A percentile compares a stretch with the other conserved stretches of the same genome.
These are phyloP conservation scores for Colletotrichum shisoi DNA, from an alignment of 2,329 filamentous ascomycete species.

Conservation along the genomic window DNA sequence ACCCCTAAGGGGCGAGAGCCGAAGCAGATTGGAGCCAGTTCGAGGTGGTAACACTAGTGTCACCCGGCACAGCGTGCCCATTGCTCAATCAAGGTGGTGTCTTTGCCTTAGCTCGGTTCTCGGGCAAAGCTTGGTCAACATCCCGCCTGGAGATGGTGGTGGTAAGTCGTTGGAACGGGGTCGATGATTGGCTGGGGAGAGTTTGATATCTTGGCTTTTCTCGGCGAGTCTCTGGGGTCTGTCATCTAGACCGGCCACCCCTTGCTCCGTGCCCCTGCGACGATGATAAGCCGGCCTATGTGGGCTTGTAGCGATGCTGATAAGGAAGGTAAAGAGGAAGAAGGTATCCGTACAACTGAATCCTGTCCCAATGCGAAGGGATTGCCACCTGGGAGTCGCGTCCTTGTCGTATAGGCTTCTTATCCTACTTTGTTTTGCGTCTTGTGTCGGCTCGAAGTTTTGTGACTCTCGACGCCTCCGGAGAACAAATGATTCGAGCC, in stretches of 20 bases:
- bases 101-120: neutral
- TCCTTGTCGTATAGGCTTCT: neutral
- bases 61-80: slow-evolving; percentile 25
- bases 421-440: neutral
- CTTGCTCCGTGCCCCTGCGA: slow-evolving; percentile 19
- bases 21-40: slow-evolving; percentile 1
- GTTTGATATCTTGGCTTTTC: slow-evolving; percentile 34
- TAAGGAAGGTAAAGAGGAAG: slow-evolving; percentile 9
- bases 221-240: slow-evolving; percentile 21
- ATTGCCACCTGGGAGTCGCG: neutral
- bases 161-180: neutral
- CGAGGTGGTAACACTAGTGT: slow-evolving; percentile 15
- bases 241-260: slow-evolving; percentile 7
- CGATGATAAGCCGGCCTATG: slow-evolving; percentile 13
- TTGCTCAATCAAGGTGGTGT: slow-evolving; percentile 9
- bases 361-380: neutral
- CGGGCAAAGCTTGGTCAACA: slow-evolving; percentile 3
- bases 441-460: neutral
- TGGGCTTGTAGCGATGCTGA: neutral
- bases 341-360: too few species aligned
- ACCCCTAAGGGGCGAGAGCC: slow-evolving; percentile 2
- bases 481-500: neutral
- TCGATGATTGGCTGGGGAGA: slow-evolving; percentile 18
- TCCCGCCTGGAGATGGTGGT: slow-evolving; percentile 5
- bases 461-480: neutral